Conservation (phyloP, 768 basidiomycete species). For the Tylopilus plumbeoviolaceoides region DNA sequence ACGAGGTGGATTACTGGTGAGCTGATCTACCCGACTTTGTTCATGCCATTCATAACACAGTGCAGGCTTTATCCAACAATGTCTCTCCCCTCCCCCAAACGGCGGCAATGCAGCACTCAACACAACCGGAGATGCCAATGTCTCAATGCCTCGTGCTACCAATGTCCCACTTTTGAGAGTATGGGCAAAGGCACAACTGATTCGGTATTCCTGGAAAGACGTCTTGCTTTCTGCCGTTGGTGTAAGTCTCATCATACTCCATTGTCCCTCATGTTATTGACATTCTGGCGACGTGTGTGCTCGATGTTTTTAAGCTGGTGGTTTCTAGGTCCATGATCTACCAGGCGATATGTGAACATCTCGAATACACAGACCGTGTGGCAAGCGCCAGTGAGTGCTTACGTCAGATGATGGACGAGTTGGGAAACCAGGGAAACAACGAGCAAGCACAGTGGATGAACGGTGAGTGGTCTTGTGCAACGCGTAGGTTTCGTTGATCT, state of each 20-base stretch:
- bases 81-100: neutral
- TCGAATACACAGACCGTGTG: neutral
- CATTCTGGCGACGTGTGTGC: neutral
- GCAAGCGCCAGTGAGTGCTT: neutral
- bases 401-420: neutral
- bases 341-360: neutral
- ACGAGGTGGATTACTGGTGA: neutral
- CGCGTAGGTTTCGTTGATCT: neutral
- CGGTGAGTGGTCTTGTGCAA: neutral
- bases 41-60: neutral
- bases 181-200: neutral
- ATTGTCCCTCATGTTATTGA: neutral
- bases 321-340: neutral
- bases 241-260: neutral
- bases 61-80: neutral
- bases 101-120: neutral
- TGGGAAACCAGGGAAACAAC: no score
- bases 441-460: neutral
- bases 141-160: neutral
- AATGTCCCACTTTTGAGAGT: neutral
- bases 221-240: neutral
- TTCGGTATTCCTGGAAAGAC: neutral
- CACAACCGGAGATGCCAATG: neutral
- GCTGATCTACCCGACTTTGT: neutral
- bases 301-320: neutral